A percentile compares a stretch with the other conserved stretches of the same genome.
Evolutionary conservation across 179 eudicot genomes (phyloP).

Genomic region (Silene coronaria): DNA sequence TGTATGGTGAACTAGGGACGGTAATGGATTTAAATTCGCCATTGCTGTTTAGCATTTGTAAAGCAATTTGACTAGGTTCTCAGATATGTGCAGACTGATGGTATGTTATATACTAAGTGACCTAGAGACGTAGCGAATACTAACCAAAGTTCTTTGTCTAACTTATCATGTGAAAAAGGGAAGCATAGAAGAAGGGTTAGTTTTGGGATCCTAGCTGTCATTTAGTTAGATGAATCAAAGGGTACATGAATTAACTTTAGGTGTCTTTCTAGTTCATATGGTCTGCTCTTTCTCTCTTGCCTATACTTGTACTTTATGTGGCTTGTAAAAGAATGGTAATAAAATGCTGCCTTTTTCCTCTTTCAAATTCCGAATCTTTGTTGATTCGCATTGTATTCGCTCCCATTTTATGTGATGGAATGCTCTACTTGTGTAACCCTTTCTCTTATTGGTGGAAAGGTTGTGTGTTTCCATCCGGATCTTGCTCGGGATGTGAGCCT

Average conservation of each 20-base stretch:
- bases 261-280: slow-evolving; percentile 10
- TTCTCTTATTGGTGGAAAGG: neutral
- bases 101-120: slow-evolving; percentile 32
- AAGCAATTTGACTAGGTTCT: slow-evolving; percentile 26
- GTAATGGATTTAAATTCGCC: slow-evolving; percentile 8
- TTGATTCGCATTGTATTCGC: neutral
- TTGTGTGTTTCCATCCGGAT: neutral
- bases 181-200: slow-evolving; percentile 6
- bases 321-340: slow-evolving; percentile 16
- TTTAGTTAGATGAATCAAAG: slow-evolving; percentile 1
- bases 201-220: slow-evolving; percentile 12
- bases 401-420: neutral
- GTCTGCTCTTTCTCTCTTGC: neutral
- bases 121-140: slow-evolving; percentile 22
- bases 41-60: slow-evolving; percentile 31
- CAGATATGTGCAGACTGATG: slow-evolving; percentile 33
- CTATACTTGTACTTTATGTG: slow-evolving; percentile 15
- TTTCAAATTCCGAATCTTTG: neutral
- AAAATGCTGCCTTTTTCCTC: slow-evolving; percentile 7
- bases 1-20: slow-evolving; percentile 23
- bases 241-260: slow-evolving; percentile 15
- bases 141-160: slow-evolving; percentile 24
- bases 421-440: too few relatives aligned
- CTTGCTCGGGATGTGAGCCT: neutral
- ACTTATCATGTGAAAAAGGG: slow-evolving; percentile 20